Conservation (phyloP, 2,329 filamentous ascomycete species). For the Aureobasidium sp. region DNA sequence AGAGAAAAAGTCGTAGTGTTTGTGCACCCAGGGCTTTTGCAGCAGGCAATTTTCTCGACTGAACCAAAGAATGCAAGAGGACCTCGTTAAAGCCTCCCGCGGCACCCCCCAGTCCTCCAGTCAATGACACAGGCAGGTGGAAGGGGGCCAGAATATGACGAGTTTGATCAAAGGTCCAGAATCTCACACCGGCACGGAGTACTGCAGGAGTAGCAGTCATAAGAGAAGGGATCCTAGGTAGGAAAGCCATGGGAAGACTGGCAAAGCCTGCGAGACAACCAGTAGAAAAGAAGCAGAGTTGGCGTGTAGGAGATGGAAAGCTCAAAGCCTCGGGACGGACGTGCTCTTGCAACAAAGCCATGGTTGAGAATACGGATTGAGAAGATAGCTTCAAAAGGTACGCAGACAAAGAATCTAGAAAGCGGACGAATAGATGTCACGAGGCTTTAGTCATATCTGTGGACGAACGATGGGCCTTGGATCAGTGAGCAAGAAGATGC, state of each 20-base stretch:
- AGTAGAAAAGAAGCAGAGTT: slow-evolving; percentile 23
- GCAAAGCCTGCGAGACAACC: slow-evolving; percentile 24
- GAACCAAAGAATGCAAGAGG: slow-evolving; percentile 20
- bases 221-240: not conserved
- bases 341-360: not conserved
- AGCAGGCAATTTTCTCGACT: slow-evolving; percentile 16
- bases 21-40: slow-evolving; percentile 12
- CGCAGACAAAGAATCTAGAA: not conserved
- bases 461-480: not conserved
- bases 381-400: not conserved
- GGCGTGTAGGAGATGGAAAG: slow-evolving; percentile 21
- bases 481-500: no score
- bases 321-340: not conserved
- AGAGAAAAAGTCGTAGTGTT: slow-evolving; percentile 23
- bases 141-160: slow-evolving; percentile 19
- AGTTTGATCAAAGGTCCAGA: slow-evolving; percentile 24
- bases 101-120: slow-evolving; percentile 25
- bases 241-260: slow-evolving; percentile 23
- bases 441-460: not conserved
- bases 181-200: slow-evolving; percentile 22
- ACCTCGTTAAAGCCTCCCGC: slow-evolving; percentile 25
- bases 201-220: slow-evolving; percentile 7
- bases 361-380: not conserved
- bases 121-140: slow-evolving; percentile 4
- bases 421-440: not conserved